Evolutionary conservation across 495 filamentous ascomycete species (phyloP).

Genomic region (Aspergillus egyptiacus): DNA sequence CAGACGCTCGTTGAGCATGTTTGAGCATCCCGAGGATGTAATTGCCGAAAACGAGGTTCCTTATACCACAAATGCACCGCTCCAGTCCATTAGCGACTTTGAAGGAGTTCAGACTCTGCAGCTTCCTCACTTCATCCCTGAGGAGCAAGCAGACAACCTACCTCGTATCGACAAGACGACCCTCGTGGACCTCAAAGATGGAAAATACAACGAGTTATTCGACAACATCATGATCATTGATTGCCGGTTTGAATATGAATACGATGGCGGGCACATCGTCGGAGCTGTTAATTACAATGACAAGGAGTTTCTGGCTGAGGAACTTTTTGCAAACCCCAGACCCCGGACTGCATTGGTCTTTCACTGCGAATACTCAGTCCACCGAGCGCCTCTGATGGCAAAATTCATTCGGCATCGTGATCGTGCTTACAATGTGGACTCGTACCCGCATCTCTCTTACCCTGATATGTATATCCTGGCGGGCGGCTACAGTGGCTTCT

Average conservation of each 20-base stretch:
- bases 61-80: slow-evolving; percentile 45
- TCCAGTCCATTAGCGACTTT: slow-evolving; percentile 73
- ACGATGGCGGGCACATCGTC: slow-evolving; percentile 90
- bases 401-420: slow-evolving; percentile 78
- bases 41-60: slow-evolving; percentile 63
- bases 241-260: slow-evolving; percentile 98
- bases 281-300: slow-evolving; percentile 93
- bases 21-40: slow-evolving; percentile 82
- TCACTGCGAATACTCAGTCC: slow-evolving; percentile 97
- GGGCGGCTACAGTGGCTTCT: slow-evolving; percentile 94
- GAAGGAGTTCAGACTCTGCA: slow-evolving; percentile 62
- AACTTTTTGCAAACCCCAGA: slow-evolving; percentile 66
- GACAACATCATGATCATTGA: slow-evolving; percentile 81
- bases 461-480: slow-evolving; percentile 96
- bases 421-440: slow-evolving; percentile 70
- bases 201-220: slow-evolving; percentile 67
- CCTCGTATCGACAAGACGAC: slow-evolving; percentile 79
- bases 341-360: slow-evolving; percentile 77
- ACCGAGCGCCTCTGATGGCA: slow-evolving; percentile 91
- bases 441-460: slow-evolving; percentile 82
- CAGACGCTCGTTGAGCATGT: slow-evolving; percentile 93
- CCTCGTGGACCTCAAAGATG: slow-evolving; percentile 79
- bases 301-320: slow-evolving; percentile 73
- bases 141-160: slow-evolving; percentile 74
- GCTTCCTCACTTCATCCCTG: slow-evolving; percentile 78